Evolutionary conservation across 2,329 filamentous ascomycete species (phyloP).

Genomic region (Cladosporium sphaerospermum): DNA sequence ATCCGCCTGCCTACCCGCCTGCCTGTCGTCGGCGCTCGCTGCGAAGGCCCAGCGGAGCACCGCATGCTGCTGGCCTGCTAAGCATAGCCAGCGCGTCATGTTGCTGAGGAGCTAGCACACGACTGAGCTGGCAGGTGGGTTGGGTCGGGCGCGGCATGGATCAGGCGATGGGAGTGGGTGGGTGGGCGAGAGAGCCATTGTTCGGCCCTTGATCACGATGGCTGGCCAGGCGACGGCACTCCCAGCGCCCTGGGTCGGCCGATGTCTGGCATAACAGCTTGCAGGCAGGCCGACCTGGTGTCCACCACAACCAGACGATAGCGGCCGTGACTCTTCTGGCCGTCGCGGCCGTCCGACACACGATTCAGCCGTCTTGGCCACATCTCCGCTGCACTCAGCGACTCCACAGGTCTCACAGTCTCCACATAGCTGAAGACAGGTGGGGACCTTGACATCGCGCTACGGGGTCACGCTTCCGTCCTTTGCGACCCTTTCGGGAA

Average conservation of each 20-base stretch:
- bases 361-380: slow-evolving; percentile 9
- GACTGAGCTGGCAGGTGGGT: neutral
- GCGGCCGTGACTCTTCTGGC: slow-evolving; percentile 1
- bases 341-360: neutral
- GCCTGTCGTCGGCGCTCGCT: neutral
- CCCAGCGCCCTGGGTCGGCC: slow-evolving; percentile 2
- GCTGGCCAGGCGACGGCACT: neutral
- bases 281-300: neutral
- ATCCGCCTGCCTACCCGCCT: neutral
- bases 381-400: slow-evolving; percentile 2
- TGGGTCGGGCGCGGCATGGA: neutral
- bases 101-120: neutral
- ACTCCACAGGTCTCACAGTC: slow-evolving; percentile 5
- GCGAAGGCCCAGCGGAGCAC: neutral
- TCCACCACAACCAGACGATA: neutral
- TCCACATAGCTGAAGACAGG: slow-evolving; percentile 3
- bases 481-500: no score
- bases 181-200: neutral
- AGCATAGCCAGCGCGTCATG: neutral
- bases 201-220: neutral
- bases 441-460: neutral
- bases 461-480: neutral
- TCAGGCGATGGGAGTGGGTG: neutral
- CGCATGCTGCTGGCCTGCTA: neutral
- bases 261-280: neutral